phyloP scores from a whole-genome alignment of 352 stramenopile species.

The Aphanomyces invadans region DNA sequence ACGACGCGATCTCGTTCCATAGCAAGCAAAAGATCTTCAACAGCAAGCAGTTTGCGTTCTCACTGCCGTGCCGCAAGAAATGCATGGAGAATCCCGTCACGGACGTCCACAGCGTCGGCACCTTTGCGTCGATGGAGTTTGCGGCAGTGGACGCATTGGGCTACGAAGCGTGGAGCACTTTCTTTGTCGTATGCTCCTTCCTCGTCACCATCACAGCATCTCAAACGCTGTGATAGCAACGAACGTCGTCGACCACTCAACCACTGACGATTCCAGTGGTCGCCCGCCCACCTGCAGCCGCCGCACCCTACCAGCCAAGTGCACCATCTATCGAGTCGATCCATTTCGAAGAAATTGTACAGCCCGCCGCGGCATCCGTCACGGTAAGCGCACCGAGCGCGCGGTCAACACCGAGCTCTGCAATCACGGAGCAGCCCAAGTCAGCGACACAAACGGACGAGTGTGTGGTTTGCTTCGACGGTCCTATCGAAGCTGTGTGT shows the following conservation, averaged over 20 bases:
- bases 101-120: not conserved
- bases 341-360: constrained; percentile 4
- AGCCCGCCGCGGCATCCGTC: not conserved
- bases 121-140: constrained; percentile 8
- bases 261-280: not conserved
- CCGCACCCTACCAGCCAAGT: not conserved
- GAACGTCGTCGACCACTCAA: not conserved
- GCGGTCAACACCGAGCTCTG: not conserved
- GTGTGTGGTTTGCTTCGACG: constrained; percentile 81
- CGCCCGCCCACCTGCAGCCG: not conserved
- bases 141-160: constrained; percentile 3
- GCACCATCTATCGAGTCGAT: constrained; percentile 9
- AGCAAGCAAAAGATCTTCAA: constrained; percentile 26
- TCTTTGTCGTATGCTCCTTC: not conserved
- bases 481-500: constrained; percentile 55
- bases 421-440: not conserved
- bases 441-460: constrained; percentile 28
- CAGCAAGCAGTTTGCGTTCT: constrained; percentile 24
- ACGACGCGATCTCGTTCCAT: constrained; percentile 9
- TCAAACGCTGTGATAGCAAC: not conserved
- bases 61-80: constrained; percentile 12
- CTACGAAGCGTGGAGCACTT: constrained; percentile 11
- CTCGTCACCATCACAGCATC: not conserved
- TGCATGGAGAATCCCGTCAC: not conserved
- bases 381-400: not conserved